Evolutionary conservation across 179 eudicot genomes (phyloP).

Genomic region (Spergularia azorica): DNA sequence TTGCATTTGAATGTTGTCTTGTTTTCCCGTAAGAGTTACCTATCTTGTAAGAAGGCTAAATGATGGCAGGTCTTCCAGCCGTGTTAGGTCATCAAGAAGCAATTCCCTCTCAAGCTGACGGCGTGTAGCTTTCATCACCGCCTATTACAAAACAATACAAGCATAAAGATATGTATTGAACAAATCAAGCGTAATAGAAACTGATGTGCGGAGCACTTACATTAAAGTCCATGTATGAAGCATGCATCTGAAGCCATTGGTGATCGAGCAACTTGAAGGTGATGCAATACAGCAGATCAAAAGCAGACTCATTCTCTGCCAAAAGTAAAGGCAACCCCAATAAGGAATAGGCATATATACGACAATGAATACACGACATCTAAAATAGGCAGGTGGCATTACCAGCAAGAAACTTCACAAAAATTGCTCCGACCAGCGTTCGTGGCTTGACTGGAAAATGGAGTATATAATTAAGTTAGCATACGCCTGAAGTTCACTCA

Average conservation of each 20-base stretch:
- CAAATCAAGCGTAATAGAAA: background rate
- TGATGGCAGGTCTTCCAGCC: slow-evolving; percentile 87
- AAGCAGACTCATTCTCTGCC: slow-evolving; percentile 51
- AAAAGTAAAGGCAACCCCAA: slow-evolving; percentile 13
- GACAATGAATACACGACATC: slow-evolving; percentile 6
- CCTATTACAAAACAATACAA: slow-evolving; percentile 35
- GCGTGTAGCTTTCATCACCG: slow-evolving; percentile 96
- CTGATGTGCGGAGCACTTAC: slow-evolving; percentile 30
- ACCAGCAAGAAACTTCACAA: slow-evolving; percentile 83
- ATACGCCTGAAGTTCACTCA: background rate
- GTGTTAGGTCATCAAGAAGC: slow-evolving; percentile 65
- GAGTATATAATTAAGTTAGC: slow-evolving; percentile 20
- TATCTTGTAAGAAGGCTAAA: slow-evolving; percentile 66
- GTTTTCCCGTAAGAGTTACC: slow-evolving; percentile 10
- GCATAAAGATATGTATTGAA: slow-evolving; percentile 1
- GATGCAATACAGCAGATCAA: slow-evolving; percentile 51
- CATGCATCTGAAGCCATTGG: slow-evolving; percentile 57
- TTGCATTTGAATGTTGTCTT: slow-evolving; percentile 13
- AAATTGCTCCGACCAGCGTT: slow-evolving; percentile 75
- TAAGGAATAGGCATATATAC: slow-evolving; percentile 4
- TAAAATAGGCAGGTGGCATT: slow-evolving; percentile 21
- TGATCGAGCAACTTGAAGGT: slow-evolving; percentile 50
- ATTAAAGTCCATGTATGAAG: slow-evolving; percentile 62
- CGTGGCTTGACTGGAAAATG: slow-evolving; percentile 69
- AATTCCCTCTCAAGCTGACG: slow-evolving; percentile 89